These are phyloP conservation scores for Claviceps purpurea DNA, from an alignment of 2,329 filamentous ascomycete genomes.

Conservation along the genomic window DNA sequence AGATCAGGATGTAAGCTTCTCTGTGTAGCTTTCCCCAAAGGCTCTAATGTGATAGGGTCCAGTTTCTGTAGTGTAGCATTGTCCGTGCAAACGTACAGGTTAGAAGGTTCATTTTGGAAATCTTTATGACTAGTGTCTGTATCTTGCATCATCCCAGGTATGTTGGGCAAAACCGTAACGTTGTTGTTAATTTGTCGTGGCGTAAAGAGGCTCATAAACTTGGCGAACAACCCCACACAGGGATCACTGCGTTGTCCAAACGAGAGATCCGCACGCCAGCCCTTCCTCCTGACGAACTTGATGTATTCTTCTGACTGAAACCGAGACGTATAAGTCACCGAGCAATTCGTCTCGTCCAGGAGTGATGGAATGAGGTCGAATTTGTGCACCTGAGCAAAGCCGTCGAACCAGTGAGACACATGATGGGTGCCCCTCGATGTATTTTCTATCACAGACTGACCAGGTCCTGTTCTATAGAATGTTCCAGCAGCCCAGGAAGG, in stretches of 20 bases:
- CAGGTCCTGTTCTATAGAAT: conserved; percentile 64
- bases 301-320: conserved; percentile 52
- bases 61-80: conserved; percentile 49
- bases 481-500: conserved; percentile 58
- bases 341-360: conserved; percentile 12
- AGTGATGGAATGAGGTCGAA: conserved; percentile 49
- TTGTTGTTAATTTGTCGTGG: conserved; percentile 35
- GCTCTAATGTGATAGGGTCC: conserved; percentile 59
- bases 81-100: conserved; percentile 16
- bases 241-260: conserved; percentile 65
- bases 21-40: conserved; percentile 50
- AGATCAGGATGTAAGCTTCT: conserved; percentile 51
- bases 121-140: conserved; percentile 8
- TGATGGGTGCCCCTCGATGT: conserved; percentile 46
- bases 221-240: conserved; percentile 59
- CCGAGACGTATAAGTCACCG: conserved; percentile 58
- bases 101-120: conserved; percentile 20
- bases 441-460: conserved; percentile 45
- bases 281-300: conserved; percentile 45
- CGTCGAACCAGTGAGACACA: conserved; percentile 71
- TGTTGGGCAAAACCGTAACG: conserved; percentile 52
- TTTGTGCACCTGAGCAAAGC: conserved; percentile 55
- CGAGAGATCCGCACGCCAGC: conserved; percentile 40
- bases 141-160: conserved; percentile 38
- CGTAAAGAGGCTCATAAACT: conserved; percentile 50